Percentiles rank a stretch among this genome's conserved stretches.
phyloP scores from a whole-genome alignment of 208 protist species.

The Leishmania lainsoni region DNA sequence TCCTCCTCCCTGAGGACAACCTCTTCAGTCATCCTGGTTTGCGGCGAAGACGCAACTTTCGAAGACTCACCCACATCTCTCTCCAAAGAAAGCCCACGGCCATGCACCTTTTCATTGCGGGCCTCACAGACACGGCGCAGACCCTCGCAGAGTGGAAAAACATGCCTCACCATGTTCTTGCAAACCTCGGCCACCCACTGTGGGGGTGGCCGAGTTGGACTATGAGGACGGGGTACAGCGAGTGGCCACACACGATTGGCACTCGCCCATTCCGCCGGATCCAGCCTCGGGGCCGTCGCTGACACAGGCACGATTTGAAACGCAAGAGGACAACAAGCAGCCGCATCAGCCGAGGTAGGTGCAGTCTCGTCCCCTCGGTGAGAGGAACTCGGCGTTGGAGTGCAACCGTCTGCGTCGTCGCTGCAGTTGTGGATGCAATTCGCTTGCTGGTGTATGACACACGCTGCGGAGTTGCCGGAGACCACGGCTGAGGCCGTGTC shows the following conservation, averaged over 20 bases:
- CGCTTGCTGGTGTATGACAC: background rate
- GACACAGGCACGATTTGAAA: slow-evolving; percentile 53
- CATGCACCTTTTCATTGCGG: background rate
- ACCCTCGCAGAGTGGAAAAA: slow-evolving; percentile 39
- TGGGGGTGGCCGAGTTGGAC: slow-evolving; percentile 11
- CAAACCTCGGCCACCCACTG: slow-evolving; percentile 19
- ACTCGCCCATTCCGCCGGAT: slow-evolving; percentile 48
- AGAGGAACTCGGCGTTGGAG: background rate
- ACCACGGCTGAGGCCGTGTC: background rate
- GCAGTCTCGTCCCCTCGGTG: background rate
- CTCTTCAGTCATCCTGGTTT: background rate
- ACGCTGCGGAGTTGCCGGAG: background rate
- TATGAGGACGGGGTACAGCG: slow-evolving; percentile 61
- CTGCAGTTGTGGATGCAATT: background rate
- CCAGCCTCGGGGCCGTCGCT: slow-evolving; percentile 46
- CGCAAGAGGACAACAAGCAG: background rate
- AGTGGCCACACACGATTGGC: slow-evolving; percentile 77
- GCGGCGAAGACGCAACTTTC: background rate
- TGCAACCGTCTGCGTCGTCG: background rate
- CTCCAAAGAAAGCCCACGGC: background rate
- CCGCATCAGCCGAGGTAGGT: background rate
- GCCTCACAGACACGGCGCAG: slow-evolving; percentile 5
- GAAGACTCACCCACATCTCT: background rate
- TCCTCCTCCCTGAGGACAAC: background rate
- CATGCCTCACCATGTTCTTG: slow-evolving; percentile 23